Evolutionary conservation across 495 filamentous ascomycete genomes (phyloP).

Genomic region (Neurospora tetrasperma): DNA sequence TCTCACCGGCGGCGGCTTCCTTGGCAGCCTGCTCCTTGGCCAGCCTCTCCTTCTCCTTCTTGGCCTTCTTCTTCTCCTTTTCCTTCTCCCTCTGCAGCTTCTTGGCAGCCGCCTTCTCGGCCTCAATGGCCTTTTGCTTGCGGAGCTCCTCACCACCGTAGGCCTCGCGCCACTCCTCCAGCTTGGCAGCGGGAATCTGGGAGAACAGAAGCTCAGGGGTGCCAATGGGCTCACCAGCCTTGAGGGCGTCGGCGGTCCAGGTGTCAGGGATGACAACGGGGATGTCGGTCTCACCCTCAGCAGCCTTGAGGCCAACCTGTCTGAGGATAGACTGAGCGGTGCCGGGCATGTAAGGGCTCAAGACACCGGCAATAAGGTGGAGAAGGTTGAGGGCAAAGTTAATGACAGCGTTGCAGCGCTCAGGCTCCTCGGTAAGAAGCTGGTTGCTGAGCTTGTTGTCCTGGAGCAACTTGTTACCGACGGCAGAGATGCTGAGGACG

Average conservation of each 20-base stretch:
- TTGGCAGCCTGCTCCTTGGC: constrained; percentile 18
- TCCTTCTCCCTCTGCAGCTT: constrained; percentile 20
- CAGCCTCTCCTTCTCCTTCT: constrained; percentile 24
- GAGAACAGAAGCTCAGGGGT: constrained; percentile 75
- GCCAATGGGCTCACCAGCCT: constrained; percentile 70
- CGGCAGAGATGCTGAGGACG: constrained; percentile 44
- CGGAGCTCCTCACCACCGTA: constrained; percentile 65
- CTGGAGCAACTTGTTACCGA: constrained; percentile 77
- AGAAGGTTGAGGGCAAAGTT: constrained; percentile 74
- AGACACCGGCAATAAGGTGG: constrained; percentile 65
- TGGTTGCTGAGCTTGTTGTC: constrained; percentile 55
- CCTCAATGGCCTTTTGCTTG: constrained; percentile 21
- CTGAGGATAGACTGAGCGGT: constrained; percentile 64
- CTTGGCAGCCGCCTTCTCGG: constrained; percentile 17
- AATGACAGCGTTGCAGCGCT: constrained; percentile 64
- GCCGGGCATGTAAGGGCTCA: constrained; percentile 75
- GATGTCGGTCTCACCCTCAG: constrained; percentile 15
- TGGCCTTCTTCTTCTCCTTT: constrained; percentile 20
- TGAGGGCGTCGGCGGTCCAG: constrained; percentile 52
- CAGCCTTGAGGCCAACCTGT: constrained; percentile 48
- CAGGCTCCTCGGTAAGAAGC: constrained; percentile 58
- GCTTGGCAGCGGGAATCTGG: constrained; percentile 44
- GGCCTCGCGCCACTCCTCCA: constrained; percentile 65
- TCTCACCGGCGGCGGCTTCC: constrained; percentile 8
- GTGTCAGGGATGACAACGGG: constrained; percentile 59